phyloP scores from a whole-genome alignment of 1,139 yeast genomes.

The Yamadazyma mexicana region DNA sequence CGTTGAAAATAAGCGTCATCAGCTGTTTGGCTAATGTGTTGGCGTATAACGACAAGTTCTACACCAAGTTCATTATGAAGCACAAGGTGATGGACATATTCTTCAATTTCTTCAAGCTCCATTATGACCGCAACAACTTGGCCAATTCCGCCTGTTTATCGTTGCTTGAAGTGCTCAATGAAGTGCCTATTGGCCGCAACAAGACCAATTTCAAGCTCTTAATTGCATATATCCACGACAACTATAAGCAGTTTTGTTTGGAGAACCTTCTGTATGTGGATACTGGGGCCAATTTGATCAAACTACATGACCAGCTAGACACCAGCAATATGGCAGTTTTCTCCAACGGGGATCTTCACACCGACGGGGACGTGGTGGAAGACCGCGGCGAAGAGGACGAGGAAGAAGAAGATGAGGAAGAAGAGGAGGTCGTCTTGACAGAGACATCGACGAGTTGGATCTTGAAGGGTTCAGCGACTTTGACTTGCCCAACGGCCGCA shows the following conservation, averaged over 20 bases:
- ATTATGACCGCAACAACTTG: conserved; percentile 57
- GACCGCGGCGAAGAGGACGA: conserved; percentile 16
- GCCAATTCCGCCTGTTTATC: conserved; percentile 78
- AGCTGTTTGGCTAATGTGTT: conserved; percentile 63
- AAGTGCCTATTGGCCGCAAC: conserved; percentile 23
- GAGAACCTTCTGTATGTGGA: conserved; percentile 27
- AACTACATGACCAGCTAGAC: conserved; percentile 13
- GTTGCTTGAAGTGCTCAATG: conserved; percentile 55
- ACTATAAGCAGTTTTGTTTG: conserved; percentile 38
- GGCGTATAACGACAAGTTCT: conserved; percentile 59
- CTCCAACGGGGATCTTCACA: conserved; percentile 10
- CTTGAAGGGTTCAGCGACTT: background rate
- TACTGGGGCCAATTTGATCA: conserved; percentile 32
- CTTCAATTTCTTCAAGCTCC: conserved; percentile 51
- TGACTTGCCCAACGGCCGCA: conserved; percentile 6
- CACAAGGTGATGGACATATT: conserved; percentile 53
- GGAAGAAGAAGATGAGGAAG: conserved; percentile 6
- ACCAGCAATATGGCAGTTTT: conserved; percentile 3
- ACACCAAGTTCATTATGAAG: conserved; percentile 57
- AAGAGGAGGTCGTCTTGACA: background rate
- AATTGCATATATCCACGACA: conserved; percentile 49
- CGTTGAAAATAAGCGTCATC: conserved; percentile 64
- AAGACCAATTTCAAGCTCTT: conserved; percentile 45
- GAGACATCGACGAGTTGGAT: background rate
- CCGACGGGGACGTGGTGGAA: conserved; percentile 16